Base-by-base conservation (phyloP, 1,139 yeast genomes). In the Yarrowia galli region DNA sequence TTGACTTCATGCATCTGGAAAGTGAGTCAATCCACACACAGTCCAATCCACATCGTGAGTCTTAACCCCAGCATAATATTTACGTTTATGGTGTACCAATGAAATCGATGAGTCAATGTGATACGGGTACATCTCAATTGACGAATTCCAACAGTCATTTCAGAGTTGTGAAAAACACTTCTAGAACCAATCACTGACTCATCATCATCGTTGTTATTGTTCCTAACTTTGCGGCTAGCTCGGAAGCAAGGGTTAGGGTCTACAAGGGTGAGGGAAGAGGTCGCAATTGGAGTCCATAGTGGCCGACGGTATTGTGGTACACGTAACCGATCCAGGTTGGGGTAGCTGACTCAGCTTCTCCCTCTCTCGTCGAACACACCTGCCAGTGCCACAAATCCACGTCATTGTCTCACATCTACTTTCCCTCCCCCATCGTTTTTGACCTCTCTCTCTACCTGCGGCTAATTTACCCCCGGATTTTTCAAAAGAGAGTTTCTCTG, bases 211-310 rank as follows among this genome's bases (percentile, higher is more conserved):
- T 28, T n/a, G 6, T 2, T 38, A 13, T 8, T n/a, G 18, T 3
- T 15, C 20, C 43, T 35, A 35, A 32, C 54, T 49, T 25, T 25
- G 43, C 56, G 56, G 56, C 36, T 12, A 35, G 36, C 54, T 51
- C 58, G 58, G 58, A 51, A 51, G 58, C 58, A 5, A 36, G 43
- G 58, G 58, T 22, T 51, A 36, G 58, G 58, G 58, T 3, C 6
- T 5, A 36, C 43, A 35, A 36, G 56, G 58, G 43, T 12, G 10
- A 8, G n/a, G 20, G 4, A 15, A 23, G 12, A 13, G 16, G 12
- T 13, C 38, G 32, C 32, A 28, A 28, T 28, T n/a, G n/a, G n/a
- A n/a, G n/a, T n/a, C n/a, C n/a, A n/a, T n/a, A n/a, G n/a, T n/a
- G n/a, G n/a, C 28, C 32, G 9, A 28, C 32, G 32, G 32, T 28